These are phyloP conservation scores for Xerocomus nothofagi DNA, from an alignment of 1,284 basidiomycete species.

Conservation along the genomic window DNA sequence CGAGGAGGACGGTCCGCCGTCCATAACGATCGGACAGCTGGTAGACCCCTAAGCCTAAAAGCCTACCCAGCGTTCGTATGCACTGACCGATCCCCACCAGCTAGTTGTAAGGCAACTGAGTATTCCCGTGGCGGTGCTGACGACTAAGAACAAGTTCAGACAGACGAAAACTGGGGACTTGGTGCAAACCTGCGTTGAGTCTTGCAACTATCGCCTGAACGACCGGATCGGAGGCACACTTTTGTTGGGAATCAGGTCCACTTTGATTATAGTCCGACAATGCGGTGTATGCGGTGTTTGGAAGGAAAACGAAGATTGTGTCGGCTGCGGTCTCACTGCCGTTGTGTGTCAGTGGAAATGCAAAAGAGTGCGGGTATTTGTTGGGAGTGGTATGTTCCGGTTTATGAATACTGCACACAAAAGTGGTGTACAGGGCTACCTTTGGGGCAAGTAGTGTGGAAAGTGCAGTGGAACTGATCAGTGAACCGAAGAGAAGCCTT, in stretches of 20 bases:
- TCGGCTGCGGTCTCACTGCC: background rate
- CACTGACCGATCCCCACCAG: constrained; percentile 74
- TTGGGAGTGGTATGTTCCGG: constrained; percentile 44
- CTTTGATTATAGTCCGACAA: background rate
- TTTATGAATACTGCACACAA: constrained; percentile 54
- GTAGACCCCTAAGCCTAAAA: background rate
- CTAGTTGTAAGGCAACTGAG: constrained; percentile 75
- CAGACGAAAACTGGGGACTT: constrained; percentile 3
- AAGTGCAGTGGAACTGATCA: constrained; percentile 53
- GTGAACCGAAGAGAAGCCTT: constrained; percentile 59
- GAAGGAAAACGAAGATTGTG: background rate
- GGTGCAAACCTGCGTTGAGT: constrained; percentile 53
- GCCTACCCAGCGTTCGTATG: background rate
- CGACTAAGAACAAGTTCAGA: constrained; percentile 39
- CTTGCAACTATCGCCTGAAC: constrained; percentile 74
- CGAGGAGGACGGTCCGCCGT: constrained; percentile 63
- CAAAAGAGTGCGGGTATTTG: background rate
- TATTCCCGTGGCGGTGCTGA: constrained; percentile 70
- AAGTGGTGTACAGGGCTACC: constrained; percentile 60
- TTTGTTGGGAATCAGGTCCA: constrained; percentile 21
- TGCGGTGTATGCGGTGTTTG: background rate
- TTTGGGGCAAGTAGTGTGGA: constrained; percentile 61
- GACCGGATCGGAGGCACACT: constrained; percentile 69
- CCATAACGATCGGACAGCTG: constrained; percentile 82
- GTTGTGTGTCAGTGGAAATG: background rate